Conservation (phyloP, 2,329 filamentous ascomycete genomes). For the Metarhizium guizhouense region DNA sequence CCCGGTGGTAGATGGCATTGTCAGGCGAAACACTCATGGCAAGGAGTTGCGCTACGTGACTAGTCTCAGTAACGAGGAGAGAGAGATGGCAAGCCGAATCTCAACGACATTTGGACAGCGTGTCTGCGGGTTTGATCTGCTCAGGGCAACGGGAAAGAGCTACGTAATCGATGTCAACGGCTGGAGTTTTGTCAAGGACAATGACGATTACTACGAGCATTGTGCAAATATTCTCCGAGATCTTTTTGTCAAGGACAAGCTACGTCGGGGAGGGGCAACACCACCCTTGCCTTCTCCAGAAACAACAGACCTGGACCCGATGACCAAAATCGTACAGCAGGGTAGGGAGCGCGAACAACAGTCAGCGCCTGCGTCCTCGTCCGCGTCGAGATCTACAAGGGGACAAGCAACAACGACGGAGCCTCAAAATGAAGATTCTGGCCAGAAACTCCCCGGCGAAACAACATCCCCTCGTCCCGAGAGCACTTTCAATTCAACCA, state of each 20-base stretch:
- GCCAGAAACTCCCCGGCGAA: slow-evolving; percentile 15
- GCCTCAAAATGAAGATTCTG: slow-evolving; percentile 15
- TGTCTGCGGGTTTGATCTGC: slow-evolving; percentile 90
- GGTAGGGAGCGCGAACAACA: slow-evolving; percentile 32
- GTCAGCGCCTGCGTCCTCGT: slow-evolving; percentile 8
- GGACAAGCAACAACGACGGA: slow-evolving; percentile 14
- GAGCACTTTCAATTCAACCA: slow-evolving; percentile 19
- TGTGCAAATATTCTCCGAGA: slow-evolving; percentile 78
- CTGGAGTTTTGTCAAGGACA: slow-evolving; percentile 99
- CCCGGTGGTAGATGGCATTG: slow-evolving; percentile 91
- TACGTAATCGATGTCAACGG: slow-evolving; percentile 99
- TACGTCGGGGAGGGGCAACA: slow-evolving; percentile 52
- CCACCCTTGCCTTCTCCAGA: slow-evolving; percentile 42
- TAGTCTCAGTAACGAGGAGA: slow-evolving; percentile 69
- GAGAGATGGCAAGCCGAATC: slow-evolving; percentile 80
- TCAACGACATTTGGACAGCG: slow-evolving; percentile 86
- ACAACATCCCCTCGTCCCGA: slow-evolving; percentile 25
- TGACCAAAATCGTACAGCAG: slow-evolving; percentile 21
- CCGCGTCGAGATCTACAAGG: slow-evolving; percentile 19
- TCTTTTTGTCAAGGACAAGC: slow-evolving; percentile 76
- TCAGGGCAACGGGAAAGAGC: slow-evolving; percentile 80
- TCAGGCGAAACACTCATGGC: slow-evolving; percentile 91
- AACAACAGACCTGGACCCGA: slow-evolving; percentile 34
- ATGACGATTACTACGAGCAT: slow-evolving; percentile 95
- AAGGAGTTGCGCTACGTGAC: slow-evolving; percentile 97